Conservation (phyloP, 495 filamentous ascomycete species). For the Penicillium malachiteum region DNA sequence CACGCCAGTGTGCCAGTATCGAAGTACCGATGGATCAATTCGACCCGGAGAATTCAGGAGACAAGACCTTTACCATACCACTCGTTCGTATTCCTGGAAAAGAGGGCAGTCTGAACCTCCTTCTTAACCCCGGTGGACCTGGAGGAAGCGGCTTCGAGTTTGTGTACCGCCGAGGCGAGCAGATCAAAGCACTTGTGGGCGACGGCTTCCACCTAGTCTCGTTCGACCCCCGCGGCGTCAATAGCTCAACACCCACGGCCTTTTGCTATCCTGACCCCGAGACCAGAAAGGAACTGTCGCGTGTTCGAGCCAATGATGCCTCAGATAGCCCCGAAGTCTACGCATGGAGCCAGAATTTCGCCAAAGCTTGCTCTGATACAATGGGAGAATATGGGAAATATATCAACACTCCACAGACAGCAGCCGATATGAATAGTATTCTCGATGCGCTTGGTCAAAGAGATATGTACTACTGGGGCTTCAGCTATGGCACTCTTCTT, state of each 20-base stretch:
- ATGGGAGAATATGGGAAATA: constrained; percentile 41
- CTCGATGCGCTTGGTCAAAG: constrained; percentile 42
- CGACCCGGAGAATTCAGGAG: constrained; percentile 20
- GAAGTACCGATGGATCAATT: constrained; percentile 48
- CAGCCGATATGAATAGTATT: constrained; percentile 51
- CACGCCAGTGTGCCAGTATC: constrained; percentile 26
- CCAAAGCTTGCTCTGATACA: constrained; percentile 37
- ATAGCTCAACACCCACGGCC: constrained; percentile 34
- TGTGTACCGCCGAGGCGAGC: constrained; percentile 30
- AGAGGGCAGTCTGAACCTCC: constrained; percentile 39
- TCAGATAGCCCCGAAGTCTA: constrained; percentile 41
- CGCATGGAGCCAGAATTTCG: constrained; percentile 37
- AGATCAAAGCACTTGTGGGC: constrained; percentile 37
- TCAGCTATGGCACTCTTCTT: constrained; percentile 19
- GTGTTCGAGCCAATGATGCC: constrained; percentile 23
- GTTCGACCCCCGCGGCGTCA: constrained; percentile 48
- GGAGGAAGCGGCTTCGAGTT: constrained; percentile 40
- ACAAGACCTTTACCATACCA: constrained; percentile 42
- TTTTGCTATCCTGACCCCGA: constrained; percentile 36
- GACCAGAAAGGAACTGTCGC: constrained; percentile 20
- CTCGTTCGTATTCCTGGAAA: constrained; percentile 39
- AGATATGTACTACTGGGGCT: constrained; percentile 21
- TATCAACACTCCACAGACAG: constrained; percentile 49
- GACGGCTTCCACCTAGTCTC: constrained; percentile 43
- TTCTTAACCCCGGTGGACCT: constrained; percentile 48